Conservation (phyloP, 306 rosid species). For the Carpinus viminea region DNA sequence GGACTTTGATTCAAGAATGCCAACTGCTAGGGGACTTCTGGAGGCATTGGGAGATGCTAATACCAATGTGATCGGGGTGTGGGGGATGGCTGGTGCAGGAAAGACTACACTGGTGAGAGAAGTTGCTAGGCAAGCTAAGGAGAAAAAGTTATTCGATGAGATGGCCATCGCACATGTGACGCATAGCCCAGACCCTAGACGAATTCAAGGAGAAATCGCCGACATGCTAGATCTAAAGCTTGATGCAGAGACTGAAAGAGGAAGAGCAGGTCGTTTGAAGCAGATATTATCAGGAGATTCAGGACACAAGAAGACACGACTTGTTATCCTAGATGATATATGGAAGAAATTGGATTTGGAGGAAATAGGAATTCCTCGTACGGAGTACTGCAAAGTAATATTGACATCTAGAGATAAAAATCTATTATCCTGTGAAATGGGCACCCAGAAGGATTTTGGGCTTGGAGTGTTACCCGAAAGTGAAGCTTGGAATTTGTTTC, state of each 20-base stretch:
- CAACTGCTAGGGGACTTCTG: background rate
- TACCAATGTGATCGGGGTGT: conserved; percentile 6
- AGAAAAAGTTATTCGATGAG: background rate
- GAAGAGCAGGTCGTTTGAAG: background rate
- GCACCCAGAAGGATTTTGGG: background rate
- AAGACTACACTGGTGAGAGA: background rate
- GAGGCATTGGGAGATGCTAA: conserved; percentile 2
- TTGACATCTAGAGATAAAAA: background rate
- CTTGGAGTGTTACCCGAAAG: background rate
- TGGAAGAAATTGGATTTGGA: background rate
- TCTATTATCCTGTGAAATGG: background rate
- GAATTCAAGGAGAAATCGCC: conserved; percentile 16
- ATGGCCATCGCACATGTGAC: conserved; percentile 1
- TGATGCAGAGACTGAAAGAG: background rate
- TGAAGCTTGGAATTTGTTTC: conserved; percentile 7
- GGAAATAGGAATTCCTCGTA: conserved; percentile 12
- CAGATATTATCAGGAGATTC: background rate
- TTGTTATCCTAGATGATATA: conserved; percentile 9
- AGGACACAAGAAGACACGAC: background rate
- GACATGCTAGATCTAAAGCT: background rate
- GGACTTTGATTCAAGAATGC: background rate
- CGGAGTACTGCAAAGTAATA: background rate
- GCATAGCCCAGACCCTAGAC: background rate
- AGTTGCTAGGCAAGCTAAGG: background rate
- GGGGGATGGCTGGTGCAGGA: background rate